Conservation (phyloP, 2,329 filamentous ascomycete species). For the Fusarium chuoi region DNA sequence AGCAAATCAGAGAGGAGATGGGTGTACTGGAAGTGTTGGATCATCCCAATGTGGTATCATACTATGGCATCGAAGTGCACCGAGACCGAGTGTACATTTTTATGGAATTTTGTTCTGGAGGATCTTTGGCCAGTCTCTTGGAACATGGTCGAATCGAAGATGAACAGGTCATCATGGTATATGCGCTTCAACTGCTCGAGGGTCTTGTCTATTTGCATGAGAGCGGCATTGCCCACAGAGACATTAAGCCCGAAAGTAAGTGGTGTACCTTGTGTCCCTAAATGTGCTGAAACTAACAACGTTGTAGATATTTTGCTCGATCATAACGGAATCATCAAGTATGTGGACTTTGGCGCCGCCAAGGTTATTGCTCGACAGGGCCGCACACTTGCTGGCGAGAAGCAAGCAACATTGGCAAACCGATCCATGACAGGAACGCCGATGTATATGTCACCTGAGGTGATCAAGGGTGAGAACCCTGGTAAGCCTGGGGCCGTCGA, state of each 20-base stretch:
- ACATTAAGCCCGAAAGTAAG: constrained; percentile 97
- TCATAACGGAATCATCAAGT: constrained; percentile 98
- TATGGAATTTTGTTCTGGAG: constrained; percentile 98
- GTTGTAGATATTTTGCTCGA: constrained; percentile 87
- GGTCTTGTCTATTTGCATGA: constrained; percentile 94
- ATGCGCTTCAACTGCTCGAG: constrained; percentile 92
- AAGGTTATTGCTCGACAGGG: constrained; percentile 96
- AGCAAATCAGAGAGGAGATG: constrained; percentile 97
- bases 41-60: constrained; percentile 97
- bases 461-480: constrained; percentile 88
- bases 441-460: constrained; percentile 99
- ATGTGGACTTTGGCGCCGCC: constrained; percentile 97
- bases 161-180: constrained; percentile 97
- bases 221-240: constrained; percentile 90
- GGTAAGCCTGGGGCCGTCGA: constrained; percentile 89
- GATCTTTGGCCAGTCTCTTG: constrained; percentile 86
- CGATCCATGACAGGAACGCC: constrained; percentile 97
- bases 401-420: constrained; percentile 73
- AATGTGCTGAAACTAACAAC: constrained; percentile 26
- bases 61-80: constrained; percentile 98
- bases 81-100: constrained; percentile 99
- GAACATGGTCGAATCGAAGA: constrained; percentile 98
- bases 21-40: constrained; percentile 93
- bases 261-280: constrained; percentile 34
- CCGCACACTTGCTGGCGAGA: constrained; percentile 77